Percentiles rank a stretch among this genome's conserved stretches.
These are phyloP conservation scores for Berberis thunbergii DNA, from an alignment of 164 flowering plant species.

Conservation along the genomic window DNA sequence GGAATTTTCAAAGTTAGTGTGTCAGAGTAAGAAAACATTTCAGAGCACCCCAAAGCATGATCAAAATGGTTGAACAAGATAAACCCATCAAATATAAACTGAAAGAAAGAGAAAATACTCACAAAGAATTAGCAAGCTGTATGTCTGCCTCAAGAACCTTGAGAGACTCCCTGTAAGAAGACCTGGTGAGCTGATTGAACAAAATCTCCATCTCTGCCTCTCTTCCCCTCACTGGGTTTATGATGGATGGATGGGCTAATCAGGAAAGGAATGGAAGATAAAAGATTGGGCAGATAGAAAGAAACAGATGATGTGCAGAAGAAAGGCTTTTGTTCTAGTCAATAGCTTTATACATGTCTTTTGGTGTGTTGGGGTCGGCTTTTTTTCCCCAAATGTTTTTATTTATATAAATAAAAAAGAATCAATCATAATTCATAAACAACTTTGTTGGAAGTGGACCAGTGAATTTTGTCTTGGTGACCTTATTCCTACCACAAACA, in stretches of 20 bases:
- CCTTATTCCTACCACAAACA: background rate
- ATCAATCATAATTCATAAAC: too few relatives aligned
- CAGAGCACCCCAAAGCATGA: background rate
- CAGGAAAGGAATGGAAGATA: background rate
- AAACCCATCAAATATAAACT: background rate
- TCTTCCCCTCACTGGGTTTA: background rate
- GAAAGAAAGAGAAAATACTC: conserved; percentile 18
- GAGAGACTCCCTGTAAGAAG: conserved; percentile 58
- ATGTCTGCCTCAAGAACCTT: conserved; percentile 73
- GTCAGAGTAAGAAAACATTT: too few relatives aligned
- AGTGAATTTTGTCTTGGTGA: background rate
- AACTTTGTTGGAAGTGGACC: background rate
- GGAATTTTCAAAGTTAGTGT: too few relatives aligned
- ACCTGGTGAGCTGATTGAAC: conserved; percentile 45
- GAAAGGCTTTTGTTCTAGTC: background rate
- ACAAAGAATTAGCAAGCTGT: conserved; percentile 75
- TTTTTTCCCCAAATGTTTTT: background rate
- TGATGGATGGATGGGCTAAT: background rate
- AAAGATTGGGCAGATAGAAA: background rate
- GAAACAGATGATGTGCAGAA: background rate
- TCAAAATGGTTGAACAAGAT: background rate
- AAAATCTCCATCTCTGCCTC: conserved; percentile 38
- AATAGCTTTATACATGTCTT: background rate
- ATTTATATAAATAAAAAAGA: background rate
- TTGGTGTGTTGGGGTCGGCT: background rate